Conservation (phyloP, 805 yeast genomes). For the Candida maesae region DNA sequence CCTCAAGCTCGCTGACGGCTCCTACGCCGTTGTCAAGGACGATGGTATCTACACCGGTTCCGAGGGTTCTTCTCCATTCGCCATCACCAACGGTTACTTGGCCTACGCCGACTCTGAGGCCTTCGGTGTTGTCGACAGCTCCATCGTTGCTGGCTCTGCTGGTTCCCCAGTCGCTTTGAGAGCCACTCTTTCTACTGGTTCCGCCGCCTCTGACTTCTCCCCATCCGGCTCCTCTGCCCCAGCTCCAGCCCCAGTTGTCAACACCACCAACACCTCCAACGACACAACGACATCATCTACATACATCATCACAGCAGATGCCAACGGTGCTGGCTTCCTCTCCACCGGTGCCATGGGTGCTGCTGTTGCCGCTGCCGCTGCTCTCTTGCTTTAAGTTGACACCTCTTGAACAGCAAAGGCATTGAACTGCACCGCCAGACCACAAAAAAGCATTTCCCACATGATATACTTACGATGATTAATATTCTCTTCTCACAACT, state of each 20-base stretch:
- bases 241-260: constrained; percentile 13
- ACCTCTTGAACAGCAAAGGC: background rate
- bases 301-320: constrained; percentile 13
- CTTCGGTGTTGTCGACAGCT: constrained; percentile 32
- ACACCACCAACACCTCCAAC: constrained; percentile 3
- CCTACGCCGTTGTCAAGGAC: constrained; percentile 28
- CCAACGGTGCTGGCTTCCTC: constrained; percentile 26
- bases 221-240: constrained; percentile 17
- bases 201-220: constrained; percentile 24
- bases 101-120: constrained; percentile 31
- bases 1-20: constrained; percentile 28
- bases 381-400: constrained; percentile 25
- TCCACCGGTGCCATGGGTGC: constrained; percentile 22
- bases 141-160: constrained; percentile 11
- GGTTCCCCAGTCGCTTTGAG: constrained; percentile 20
- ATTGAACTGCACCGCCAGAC: no score
- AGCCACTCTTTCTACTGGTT: constrained; percentile 22
- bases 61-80: constrained; percentile 36
- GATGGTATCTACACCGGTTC: constrained; percentile 26
- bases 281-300: constrained; percentile 7
- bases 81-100: constrained; percentile 37
- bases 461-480: no score
- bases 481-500: background rate
- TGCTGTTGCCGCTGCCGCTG: constrained; percentile 31
- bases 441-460: no score